Evolutionary conservation across 345 rosid genomes (phyloP).

Genomic region (Isatis tinctoria): DNA sequence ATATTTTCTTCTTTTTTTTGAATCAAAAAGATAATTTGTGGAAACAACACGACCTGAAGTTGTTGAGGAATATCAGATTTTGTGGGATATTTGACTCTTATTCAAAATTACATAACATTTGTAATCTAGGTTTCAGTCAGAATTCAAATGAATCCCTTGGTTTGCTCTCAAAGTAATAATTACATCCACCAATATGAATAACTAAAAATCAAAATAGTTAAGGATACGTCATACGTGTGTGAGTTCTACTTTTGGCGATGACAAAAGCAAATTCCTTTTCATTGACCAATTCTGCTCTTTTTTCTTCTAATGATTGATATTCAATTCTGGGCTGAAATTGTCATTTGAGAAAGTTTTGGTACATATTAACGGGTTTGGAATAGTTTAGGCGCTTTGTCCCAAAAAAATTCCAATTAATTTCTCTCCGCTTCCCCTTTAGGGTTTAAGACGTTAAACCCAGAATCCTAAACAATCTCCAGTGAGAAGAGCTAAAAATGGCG

Average conservation of each 20-base stretch:
- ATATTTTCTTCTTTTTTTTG: not conserved
- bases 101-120: not conserved
- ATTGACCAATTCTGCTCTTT: not conserved
- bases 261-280: not conserved
- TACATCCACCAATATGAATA: too few species aligned
- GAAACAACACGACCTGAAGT: constrained; percentile 17
- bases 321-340: not conserved
- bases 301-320: not conserved
- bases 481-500: constrained; percentile 27
- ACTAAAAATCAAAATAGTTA: too few species aligned
- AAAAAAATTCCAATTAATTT: not conserved
- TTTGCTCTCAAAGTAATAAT: too few species aligned
- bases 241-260: not conserved
- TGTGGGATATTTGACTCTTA: not conserved
- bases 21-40: not conserved
- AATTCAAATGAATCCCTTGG: too few species aligned
- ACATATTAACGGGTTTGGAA: not conserved
- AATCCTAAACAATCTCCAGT: not conserved
- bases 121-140: too few species aligned
- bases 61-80: constrained; percentile 19
- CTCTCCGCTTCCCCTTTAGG: constrained; percentile 23
- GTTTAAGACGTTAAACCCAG: constrained; percentile 35
- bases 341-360: not conserved
- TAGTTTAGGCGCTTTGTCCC: not conserved
- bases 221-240: too few species aligned